Conservation (phyloP, 2,329 filamentous ascomycete species). For the Magnaporthiopsis poae region DNA sequence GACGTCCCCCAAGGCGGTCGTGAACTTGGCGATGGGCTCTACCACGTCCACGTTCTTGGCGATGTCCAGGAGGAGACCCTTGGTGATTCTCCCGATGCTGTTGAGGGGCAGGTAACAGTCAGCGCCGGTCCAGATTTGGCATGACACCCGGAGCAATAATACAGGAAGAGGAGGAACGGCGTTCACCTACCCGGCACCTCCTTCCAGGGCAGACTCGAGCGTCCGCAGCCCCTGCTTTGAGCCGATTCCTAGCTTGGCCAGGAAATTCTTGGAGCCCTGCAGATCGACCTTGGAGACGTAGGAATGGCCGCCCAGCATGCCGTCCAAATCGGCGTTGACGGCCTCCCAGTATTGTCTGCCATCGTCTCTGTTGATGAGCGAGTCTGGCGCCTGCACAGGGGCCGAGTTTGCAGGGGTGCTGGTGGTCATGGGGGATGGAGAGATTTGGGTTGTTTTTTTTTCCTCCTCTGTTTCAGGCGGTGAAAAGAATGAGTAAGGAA, state of each 20-base stretch:
- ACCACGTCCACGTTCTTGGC: slow-evolving; percentile 69
- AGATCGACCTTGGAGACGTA: slow-evolving; percentile 62
- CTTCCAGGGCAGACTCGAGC: slow-evolving; percentile 25
- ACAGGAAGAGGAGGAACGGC: not conserved
- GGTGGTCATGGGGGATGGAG: not conserved
- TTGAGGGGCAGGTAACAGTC: not conserved
- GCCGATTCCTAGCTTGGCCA: slow-evolving; percentile 54
- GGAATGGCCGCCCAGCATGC: slow-evolving; percentile 68
- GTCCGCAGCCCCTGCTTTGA: slow-evolving; percentile 22
- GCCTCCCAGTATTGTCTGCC: slow-evolving; percentile 38
- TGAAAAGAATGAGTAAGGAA: not conserved
- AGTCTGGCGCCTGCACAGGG: slow-evolving; percentile 21
- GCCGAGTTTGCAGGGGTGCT: not conserved
- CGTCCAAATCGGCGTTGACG: slow-evolving; percentile 41
- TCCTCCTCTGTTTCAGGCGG: too few species aligned
- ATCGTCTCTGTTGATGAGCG: slow-evolving; percentile 25
- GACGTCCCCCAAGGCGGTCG: slow-evolving; percentile 46
- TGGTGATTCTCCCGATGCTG: slow-evolving; percentile 74
- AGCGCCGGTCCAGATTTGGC: not conserved
- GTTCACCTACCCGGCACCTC: slow-evolving; percentile 25
- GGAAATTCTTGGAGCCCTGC: slow-evolving; percentile 58
- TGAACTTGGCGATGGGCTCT: slow-evolving; percentile 78
- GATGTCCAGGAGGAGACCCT: slow-evolving; percentile 62
- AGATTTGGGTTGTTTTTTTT: too few species aligned
- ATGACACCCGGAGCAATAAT: too few species aligned